These are phyloP conservation scores for Aspergillus costaricaensis DNA, from an alignment of 2,329 filamentous ascomycete genomes.

Conservation along the genomic window DNA sequence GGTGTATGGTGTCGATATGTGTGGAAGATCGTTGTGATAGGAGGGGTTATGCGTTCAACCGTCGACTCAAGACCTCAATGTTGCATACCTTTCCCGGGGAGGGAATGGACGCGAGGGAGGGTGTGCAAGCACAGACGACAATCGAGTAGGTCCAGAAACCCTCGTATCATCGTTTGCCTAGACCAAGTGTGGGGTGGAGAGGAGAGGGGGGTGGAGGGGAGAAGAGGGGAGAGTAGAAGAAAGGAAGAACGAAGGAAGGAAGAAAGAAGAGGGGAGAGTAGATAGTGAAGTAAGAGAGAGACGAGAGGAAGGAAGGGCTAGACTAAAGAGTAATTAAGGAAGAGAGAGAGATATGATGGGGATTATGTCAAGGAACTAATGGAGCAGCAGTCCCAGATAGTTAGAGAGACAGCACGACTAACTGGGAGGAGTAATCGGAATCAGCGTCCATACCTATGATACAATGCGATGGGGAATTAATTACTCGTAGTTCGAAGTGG, in stretches of 20 bases:
- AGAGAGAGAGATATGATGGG: too few species aligned
- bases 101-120: slow-evolving; percentile 31
- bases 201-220: slow-evolving; percentile 4
- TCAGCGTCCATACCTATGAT: slow-evolving; percentile 13
- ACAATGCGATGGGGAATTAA: slow-evolving; percentile 5
- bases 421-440: slow-evolving; percentile 10
- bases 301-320: slow-evolving; percentile 5
- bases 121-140: slow-evolving; percentile 38
- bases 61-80: slow-evolving; percentile 27
- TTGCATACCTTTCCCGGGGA: slow-evolving; percentile 32
- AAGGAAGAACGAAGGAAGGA: background rate
- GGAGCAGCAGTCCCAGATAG: background rate
- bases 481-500: background rate
- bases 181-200: slow-evolving; percentile 1
- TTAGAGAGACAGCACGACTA: background rate
- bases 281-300: slow-evolving; percentile 6
- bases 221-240: slow-evolving; percentile 5
- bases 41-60: slow-evolving; percentile 13
- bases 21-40: background rate
- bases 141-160: slow-evolving; percentile 19
- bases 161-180: slow-evolving; percentile 32
- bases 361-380: too few species aligned
- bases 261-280: slow-evolving; percentile 6
- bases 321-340: background rate
- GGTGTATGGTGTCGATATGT: slow-evolving; percentile 3